Evolutionary conservation across 2,329 filamentous ascomycete genomes (phyloP), one percentile per base, ranked within the genome.

Genomic region (Blastomyces parvus): DNA sequence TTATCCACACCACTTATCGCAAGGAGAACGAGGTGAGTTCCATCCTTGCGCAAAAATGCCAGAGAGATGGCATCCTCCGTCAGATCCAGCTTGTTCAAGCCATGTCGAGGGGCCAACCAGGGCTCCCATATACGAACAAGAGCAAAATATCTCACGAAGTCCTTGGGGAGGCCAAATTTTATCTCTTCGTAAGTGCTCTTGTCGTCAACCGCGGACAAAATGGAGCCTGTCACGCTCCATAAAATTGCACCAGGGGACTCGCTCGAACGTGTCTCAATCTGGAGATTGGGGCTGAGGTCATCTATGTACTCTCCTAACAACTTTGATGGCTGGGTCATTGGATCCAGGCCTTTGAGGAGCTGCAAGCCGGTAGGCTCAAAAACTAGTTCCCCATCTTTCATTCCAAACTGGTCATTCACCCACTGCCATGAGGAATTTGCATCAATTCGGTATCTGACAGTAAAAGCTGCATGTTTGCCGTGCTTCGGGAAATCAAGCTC

Each of bases 31-130:
- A 97, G 76, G 73, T 91, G 88, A 27, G 86, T 82, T 0, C 93
- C 92, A 67, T 88, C 80, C 0, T 79, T 74, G 30, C 85, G 87
- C 27, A 96, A 78, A 68, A 97, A 96, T 0, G 90, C 89, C 64
- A 87, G 86, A 22, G 96, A 72, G 1, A 97, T 76, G 0, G 86
- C 90, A 70, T 95, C 89, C 68, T 91, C 89, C 65, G 91, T 88
- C 4, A 92, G 79, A 4, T 78, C 77, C 63, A 96, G 88, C 0
- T 77, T 77, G 3, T 79, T 75, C 66, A 83, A 86, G 14, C 92
- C 92, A 73, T 97, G 92, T 48, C 91, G 82, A n/a, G 93, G 93
- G 8, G 88, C 90, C 13, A 96, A 78, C 93, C 93, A 97, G 1
- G 91, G 88, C 42, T 83, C 83, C 85, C 87, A 94, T 3, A 90